These are phyloP conservation scores for Racocetra persica DNA, from an alignment of 371 early-diverging fungal species.

Conservation along the genomic window DNA sequence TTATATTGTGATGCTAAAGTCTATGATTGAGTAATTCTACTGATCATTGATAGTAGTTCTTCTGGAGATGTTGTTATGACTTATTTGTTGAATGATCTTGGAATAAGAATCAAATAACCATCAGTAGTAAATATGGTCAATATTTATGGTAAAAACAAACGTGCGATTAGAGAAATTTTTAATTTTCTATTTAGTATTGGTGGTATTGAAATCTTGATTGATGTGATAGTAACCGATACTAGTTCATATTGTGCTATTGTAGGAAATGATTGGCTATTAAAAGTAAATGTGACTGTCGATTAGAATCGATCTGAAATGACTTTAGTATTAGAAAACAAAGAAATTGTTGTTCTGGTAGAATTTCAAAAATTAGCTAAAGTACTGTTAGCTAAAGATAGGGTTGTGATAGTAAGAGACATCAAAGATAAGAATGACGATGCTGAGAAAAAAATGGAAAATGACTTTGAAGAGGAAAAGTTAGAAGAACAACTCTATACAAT, in stretches of 20 bases:
- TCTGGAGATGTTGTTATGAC: not conserved
- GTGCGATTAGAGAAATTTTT: not conserved
- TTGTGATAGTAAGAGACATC: no score
- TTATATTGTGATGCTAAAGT: not conserved
- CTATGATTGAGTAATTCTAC: not conserved
- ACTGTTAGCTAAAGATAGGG: no score
- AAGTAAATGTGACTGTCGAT: not conserved
- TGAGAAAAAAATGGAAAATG: no score
- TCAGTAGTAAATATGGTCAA: not conserved
- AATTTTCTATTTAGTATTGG: not conserved
- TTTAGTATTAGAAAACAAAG: not conserved
- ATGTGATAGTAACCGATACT: not conserved
- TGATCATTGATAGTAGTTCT: not conserved
- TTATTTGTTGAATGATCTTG: not conserved
- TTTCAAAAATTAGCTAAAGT: not conserved
- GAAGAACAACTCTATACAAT: no score
- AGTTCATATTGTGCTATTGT: not conserved
- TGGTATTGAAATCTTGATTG: not conserved
- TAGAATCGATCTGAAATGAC: not conserved
- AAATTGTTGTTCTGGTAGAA: not conserved
- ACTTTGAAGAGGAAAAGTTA: no score
- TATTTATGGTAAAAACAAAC: not conserved
- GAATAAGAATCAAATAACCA: not conserved
- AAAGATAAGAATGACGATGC: no score
- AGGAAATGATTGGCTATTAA: not conserved